Evolutionary conservation across 495 filamentous ascomycete genomes (phyloP), one percentile per base, ranked within the genome.

Genomic region (Cryomyces minteri): DNA sequence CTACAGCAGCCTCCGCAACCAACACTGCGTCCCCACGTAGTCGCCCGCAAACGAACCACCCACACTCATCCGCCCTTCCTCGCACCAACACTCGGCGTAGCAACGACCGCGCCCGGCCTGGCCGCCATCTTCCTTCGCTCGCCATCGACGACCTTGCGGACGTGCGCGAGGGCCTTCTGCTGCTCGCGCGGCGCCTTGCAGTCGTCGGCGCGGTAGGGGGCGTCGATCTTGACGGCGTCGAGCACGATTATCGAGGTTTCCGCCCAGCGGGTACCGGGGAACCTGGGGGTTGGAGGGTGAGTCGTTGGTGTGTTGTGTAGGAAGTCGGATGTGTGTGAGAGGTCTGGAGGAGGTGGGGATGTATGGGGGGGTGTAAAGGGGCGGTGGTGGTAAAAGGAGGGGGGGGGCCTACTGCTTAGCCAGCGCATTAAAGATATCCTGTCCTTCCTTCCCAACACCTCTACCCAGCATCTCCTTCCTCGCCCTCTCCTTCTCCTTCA

Each of bases 341-440:
- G 9, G 34, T 3, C 39, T 0, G 5, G 9, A 25, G 18, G 18
- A 25, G 40, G 28, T 4, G 14, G 6, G 37, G 12, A 39, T 14
- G 4, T 47, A 31, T 33, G 25, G 8, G 25, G 44, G 39, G 14
- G 14, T 36, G 29, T 1, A 34, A 31, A 5, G 8, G 7, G 12
- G 32, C 12, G 5, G 0, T 5, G 31, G n/a, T 9, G 11, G 5
- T 45, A 6, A 1, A 31, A 43, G 31, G n/a, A 32, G 37, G 28
- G 43, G 44, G 32, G 3, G 37, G 31, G 58, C 62, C 33, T 51
- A 78, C 52, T 72, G 78, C 48, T 74, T 66, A 43, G 63, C 65
- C 43, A 84, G 65, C 3, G 69, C 68, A 62, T 84, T 76, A 50
- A 80, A 84, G 9, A 84, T 67, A 39, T 80, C 79, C 57, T 84